Evolutionary conservation across 768 basidiomycete genomes (phyloP).

Genomic region (Naganishia kalamii): DNA sequence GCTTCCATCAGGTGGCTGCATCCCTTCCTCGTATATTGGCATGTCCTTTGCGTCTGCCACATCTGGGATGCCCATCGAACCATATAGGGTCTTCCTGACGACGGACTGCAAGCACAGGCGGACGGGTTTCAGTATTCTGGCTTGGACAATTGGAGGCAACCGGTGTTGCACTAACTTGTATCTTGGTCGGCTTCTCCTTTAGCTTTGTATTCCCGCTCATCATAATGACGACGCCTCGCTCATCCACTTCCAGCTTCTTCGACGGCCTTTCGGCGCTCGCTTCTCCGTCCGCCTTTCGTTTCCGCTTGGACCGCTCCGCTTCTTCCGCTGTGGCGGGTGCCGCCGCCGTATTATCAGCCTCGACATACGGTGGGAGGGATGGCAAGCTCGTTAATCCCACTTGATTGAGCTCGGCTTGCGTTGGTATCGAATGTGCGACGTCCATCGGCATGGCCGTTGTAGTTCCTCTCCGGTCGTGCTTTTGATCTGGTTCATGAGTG

Average conservation of each 20-base stretch:
- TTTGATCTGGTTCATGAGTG: too few species aligned
- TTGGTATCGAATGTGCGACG: not conserved
- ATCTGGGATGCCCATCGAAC: slow-evolving; percentile 8
- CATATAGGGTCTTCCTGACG: slow-evolving; percentile 16
- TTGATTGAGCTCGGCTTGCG: not conserved
- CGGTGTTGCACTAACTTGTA: not conserved
- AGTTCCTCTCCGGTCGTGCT: too few species aligned
- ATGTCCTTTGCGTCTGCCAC: not conserved
- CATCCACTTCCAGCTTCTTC: slow-evolving; percentile 14
- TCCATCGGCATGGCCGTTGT: not conserved
- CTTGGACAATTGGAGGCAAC: not conserved
- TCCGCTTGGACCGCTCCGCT: not conserved
- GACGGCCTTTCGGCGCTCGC: not conserved
- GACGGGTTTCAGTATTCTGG: not conserved
- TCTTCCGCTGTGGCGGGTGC: not conserved
- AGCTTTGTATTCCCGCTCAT: slow-evolving; percentile 12
- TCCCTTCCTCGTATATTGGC: slow-evolving; percentile 15
- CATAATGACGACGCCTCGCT: slow-evolving; percentile 19
- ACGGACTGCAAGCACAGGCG: not conserved
- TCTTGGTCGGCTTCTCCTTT: slow-evolving; percentile 10
- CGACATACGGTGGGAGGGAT: not conserved
- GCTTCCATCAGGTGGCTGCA: slow-evolving; percentile 14
- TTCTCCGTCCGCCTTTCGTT: not conserved
- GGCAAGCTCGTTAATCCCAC: not conserved
- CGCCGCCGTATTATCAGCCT: not conserved